phyloP scores from a whole-genome alignment of 352 stramenopile genomes.

The Blastocystis sp. region DNA sequence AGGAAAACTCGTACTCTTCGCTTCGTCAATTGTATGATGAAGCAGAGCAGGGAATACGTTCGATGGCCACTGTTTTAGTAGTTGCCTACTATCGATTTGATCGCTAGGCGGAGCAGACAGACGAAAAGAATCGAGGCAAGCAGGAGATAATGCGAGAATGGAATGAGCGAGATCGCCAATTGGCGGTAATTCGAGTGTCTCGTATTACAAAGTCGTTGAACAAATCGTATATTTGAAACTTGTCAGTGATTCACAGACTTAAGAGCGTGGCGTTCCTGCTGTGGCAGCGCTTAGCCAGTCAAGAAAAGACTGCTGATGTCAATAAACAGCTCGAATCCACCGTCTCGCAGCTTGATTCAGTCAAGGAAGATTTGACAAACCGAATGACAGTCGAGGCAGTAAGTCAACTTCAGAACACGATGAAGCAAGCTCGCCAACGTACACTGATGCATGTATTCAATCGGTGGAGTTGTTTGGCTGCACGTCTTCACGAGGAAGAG shows the following conservation, averaged over 20 bases:
- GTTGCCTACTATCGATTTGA: not conserved
- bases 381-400: not conserved
- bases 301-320: not conserved
- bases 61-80: not conserved
- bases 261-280: constrained; percentile 17
- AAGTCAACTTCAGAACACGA: not conserved
- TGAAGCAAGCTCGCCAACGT: not conserved
- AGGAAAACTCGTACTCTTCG: not conserved
- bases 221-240: not conserved
- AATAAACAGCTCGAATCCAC: not conserved
- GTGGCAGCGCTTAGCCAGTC: not conserved
- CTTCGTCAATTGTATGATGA: not conserved
- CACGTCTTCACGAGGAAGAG: not conserved
- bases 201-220: not conserved
- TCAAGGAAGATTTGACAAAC: not conserved
- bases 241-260: not conserved
- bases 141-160: not conserved
- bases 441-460: not conserved
- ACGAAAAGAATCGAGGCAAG: constrained; percentile 12
- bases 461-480: not conserved
- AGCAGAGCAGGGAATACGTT: not conserved
- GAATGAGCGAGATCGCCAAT: not conserved
- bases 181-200: constrained; percentile 1
- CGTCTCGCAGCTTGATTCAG: not conserved
- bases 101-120: not conserved